Evolutionary conservation across 768 basidiomycete genomes (phyloP), one percentile per base, ranked within the genome.

Genomic region (Cystofilobasidium capitatum): DNA sequence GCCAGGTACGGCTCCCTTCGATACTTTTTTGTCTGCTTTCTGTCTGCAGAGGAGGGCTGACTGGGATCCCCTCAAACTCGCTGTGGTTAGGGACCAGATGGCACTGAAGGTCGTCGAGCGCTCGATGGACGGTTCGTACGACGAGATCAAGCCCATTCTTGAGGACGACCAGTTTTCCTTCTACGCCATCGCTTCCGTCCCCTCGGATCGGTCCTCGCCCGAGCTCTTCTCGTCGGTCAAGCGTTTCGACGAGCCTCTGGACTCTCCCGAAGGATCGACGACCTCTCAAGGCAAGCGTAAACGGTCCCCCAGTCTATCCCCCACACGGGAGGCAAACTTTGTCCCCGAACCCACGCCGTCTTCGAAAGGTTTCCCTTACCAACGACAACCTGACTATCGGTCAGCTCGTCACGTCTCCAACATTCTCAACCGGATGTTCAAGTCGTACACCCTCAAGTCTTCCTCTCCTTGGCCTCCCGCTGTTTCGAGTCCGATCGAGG

Each of bases 61-160:
- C 49, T 42, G n/a, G 49, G 36, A 20, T 20, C 31, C 40, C 6
- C 26, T 42, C 20, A 20, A 24, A 8, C 57, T 16, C 13, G 24
- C 17, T 40, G 20, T 16, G 35, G 22, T 24, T 3, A 67, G 66
- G 22, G 17, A 26, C 9, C 26, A 62, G 14, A 26, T 67, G 10
- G 22, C 31, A 20, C 37, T 67, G 8, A 49, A 40, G 29, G 24
- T 67, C 29, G 57, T 67, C 60, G 66, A 67, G 59, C 59, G 51
- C 1, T 58, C 66, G 14, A 62, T 67, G 22, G 33, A 26, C 0
- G 36, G 59, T 8, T 49, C 44, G 3, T 67, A 45, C 31, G 14
- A 45, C 60, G 37, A 54, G 24, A 20, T 20, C 2, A 14, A 37
- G 8, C 66, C 66, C 7, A 33, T 67, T 47, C 62, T 54, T 26